Evolutionary conservation across 2,329 filamentous ascomycete genomes (phyloP), one percentile per base, ranked within the genome.

Genomic region (Exophiala dermatitidis): DNA sequence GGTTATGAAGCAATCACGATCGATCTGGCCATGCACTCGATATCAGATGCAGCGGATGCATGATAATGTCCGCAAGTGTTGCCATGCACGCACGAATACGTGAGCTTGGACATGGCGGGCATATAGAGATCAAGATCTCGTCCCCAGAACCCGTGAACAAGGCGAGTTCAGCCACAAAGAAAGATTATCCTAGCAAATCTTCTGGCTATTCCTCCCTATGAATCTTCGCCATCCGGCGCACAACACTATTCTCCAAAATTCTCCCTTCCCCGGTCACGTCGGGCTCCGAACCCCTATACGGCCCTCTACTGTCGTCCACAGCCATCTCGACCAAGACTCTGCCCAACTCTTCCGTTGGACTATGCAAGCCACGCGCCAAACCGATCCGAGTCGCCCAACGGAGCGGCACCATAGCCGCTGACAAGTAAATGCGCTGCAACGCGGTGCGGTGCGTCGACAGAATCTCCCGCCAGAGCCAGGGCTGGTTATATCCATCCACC

Each of bases 401-500:
- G 6, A 54, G 48, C 42, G 52, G 46, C 8, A 60, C 61, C 31
- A 71, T 7, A 53, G 57, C 6, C n/a, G 19, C 6, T 60, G 57
- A 52, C 53, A 53, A 30, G 54, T 53, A 65, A 50, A 59, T 64
- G 49, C n/a, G 63, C 65, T n/a, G 58, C 55, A 9, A 45, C 53
- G 55, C 52, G 46, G 8, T 68, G 64, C 5, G 69, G 59, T 53
- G 52, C 7, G 50, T 33, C 33, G 53, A 63, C 71, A 2, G 63
- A 54, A 33, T 36, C 41, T 47, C 33, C 40, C 43, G 40, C 62
- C 70, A 63, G 34, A 77, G 72, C 60, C 71, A 70, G 12, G 67
- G 59, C 56, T 76, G 72, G 1, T 62, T 60, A 2, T 58, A 56
- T 0, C 69, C 57, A 60, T 89, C 85, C 7, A 89, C 78, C 5